Evolutionary conservation across 805 yeast species (phyloP), one percentile per base, ranked within the genome.

Genomic region (Suhomyces sp.): DNA sequence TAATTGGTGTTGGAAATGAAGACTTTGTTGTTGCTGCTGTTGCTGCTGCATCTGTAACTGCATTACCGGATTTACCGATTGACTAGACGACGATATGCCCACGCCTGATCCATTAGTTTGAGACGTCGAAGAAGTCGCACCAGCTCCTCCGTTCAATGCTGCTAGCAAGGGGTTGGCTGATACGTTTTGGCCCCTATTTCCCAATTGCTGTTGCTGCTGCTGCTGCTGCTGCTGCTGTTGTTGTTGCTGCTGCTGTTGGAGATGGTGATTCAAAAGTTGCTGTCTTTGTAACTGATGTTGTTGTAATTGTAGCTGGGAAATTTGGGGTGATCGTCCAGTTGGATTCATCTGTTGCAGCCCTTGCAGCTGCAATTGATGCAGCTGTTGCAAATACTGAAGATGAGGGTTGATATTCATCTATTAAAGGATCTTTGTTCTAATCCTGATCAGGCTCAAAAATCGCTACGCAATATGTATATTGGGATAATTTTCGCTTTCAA

Each of bases 371-470:
- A 58, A 60, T 57, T 58, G 74, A 41, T 57, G 63, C 56, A 60
- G 72, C 58, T 68, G 74, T 55, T 67, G 78, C 53, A 74, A 64
- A 59, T 72, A 73, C 55, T 72, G 79, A 46, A 73, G 68, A 52
- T 74, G 79, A 25, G 77, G 77, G 52, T 72, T 72, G 45, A 67
- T 67, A 60, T 74, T 74, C 78, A 74, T 74, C 19, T 24, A 37
- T 37, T 17, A 10, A 13, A 33, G 17, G 39, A 19, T 37, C 17
- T 37, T 17, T 9, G 12, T 19, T 10, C 21, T 37, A 17, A 6
- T 35, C 40, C 21, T 17, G 40, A 35, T 35, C 19, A 35, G 40
- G 20, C n/a, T 15, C 13, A 12, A n/a, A n/a, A n/a, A n/a, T n/a
- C 40, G 20, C 40, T 17, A 37, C 13, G 20, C 41, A 37, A 37